These are phyloP conservation scores for Smallanthus sonchifolius DNA, from an alignment of 129 eudicot species.

Conservation along the genomic window DNA sequence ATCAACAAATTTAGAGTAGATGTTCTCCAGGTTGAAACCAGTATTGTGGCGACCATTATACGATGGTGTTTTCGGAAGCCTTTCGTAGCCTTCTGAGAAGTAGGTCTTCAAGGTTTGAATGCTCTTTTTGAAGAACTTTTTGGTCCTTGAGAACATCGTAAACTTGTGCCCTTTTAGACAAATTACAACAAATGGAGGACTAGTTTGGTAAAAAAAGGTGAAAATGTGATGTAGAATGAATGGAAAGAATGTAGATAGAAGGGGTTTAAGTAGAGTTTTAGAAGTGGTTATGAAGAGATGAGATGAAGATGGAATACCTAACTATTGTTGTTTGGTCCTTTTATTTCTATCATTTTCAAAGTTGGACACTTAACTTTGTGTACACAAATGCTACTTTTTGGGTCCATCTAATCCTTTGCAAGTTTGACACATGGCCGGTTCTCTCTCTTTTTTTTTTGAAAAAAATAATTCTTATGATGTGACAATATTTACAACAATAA, in stretches of 20 bases:
- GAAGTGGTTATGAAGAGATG: slow-evolving; percentile 30
- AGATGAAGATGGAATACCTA: slow-evolving; percentile 34
- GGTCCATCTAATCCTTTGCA: background rate
- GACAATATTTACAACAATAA: background rate
- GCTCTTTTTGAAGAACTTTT: slow-evolving; percentile 44
- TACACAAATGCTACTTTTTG: background rate
- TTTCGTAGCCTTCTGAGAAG: slow-evolving; percentile 43
- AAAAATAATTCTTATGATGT: background rate
- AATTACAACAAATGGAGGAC: background rate
- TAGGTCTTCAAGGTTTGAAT: slow-evolving; percentile 44
- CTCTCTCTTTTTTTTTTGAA: background rate
- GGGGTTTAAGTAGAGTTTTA: slow-evolving; percentile 22
- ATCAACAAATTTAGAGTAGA: slow-evolving; percentile 29
- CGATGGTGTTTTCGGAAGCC: slow-evolving; percentile 49
- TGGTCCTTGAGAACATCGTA: slow-evolving; percentile 33
- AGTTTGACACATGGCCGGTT: background rate
- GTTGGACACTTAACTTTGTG: background rate
- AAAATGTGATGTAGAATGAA: slow-evolving; percentile 11
- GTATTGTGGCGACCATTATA: slow-evolving; percentile 4
- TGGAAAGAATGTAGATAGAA: slow-evolving; percentile 2
- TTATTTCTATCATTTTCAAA: background rate
- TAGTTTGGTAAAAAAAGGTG: background rate
- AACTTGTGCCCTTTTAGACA: background rate
- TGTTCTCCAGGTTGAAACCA: slow-evolving; percentile 25
- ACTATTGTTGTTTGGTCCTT: slow-evolving; percentile 19